Percentiles rank a stretch among this genome's conserved stretches.
Conservation (phyloP, 164 flowering plant species). For the Malania oleifera region DNA sequence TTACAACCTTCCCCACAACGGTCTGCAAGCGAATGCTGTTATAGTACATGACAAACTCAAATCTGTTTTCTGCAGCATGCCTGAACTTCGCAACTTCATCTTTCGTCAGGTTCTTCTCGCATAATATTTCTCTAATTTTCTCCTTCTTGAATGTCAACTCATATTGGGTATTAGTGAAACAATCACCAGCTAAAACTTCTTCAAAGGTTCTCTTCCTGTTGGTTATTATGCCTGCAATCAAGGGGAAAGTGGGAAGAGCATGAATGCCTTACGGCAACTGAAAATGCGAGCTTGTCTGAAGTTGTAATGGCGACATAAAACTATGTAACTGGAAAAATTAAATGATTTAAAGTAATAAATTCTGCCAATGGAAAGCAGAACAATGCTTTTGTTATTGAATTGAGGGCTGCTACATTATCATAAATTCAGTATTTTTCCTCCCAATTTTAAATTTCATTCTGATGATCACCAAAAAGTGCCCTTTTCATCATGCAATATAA, state of each 20-base stretch:
- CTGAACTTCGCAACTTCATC: not conserved
- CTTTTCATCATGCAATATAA: not conserved
- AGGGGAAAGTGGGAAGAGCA: not conserved
- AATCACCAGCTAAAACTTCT: not conserved
- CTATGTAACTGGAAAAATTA: too few relatives aligned
- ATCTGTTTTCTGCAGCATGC: not conserved
- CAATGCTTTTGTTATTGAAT: too few relatives aligned
- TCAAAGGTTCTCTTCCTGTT: not conserved
- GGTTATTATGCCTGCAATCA: not conserved
- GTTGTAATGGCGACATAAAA: too few relatives aligned
- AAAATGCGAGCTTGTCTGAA: too few relatives aligned
- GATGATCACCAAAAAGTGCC: too few relatives aligned
- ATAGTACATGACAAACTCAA: not conserved
- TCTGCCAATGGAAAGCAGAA: too few relatives aligned
- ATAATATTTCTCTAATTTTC: not conserved
- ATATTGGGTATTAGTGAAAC: not conserved
- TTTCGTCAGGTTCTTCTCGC: not conserved
- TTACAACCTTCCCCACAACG: not conserved
- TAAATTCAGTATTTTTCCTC: too few relatives aligned
- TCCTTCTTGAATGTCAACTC: not conserved
- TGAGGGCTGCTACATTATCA: too few relatives aligned
- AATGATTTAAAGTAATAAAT: too few relatives aligned
- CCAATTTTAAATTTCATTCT: too few relatives aligned
- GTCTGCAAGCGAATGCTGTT: not conserved
- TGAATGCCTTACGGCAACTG: not conserved